Evolutionary conservation across 208 protist species (phyloP).

Genomic region (Leishmania major): DNA sequence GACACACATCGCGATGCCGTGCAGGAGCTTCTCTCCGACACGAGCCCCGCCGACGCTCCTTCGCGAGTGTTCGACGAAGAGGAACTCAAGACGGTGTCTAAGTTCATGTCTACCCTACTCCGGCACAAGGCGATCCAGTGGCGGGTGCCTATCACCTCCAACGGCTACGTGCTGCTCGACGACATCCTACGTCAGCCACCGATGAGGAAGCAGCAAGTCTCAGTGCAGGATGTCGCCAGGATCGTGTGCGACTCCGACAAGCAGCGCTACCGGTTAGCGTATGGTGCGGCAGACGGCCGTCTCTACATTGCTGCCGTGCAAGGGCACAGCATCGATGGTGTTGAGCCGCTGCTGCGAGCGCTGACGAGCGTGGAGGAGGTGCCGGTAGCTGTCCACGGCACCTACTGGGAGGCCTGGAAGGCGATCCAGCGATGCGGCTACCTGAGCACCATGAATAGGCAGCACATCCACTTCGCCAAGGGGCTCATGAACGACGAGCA

Average conservation of each 20-base stretch:
- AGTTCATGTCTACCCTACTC: conserved; percentile 65
- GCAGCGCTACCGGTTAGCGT: conserved; percentile 74
- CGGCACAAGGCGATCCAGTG: conserved; percentile 71
- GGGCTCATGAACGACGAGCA: conserved; percentile 43
- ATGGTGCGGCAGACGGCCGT: conserved; percentile 30
- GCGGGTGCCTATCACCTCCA: conserved; percentile 52
- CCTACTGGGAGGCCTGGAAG: conserved; percentile 62
- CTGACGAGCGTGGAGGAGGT: conserved; percentile 47
- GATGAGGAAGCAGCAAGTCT: conserved; percentile 14
- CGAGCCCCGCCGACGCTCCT: not conserved
- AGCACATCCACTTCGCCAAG: conserved; percentile 93
- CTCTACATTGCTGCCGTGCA: conserved; percentile 84
- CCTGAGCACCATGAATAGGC: conserved; percentile 78
- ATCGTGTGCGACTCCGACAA: conserved; percentile 72
- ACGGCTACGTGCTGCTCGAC: conserved; percentile 64
- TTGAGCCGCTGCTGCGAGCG: conserved; percentile 53
- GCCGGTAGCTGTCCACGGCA: conserved; percentile 79
- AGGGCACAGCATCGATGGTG: conserved; percentile 74
- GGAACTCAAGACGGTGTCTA: conserved; percentile 43
- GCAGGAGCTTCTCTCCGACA: conserved; percentile 29
- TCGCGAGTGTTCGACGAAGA: not conserved
- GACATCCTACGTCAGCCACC: conserved; percentile 45
- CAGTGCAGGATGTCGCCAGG: conserved; percentile 38
- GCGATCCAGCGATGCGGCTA: conserved; percentile 71
- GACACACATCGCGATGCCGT: conserved; percentile 42